phyloP scores from a whole-genome alignment of 1,284 basidiomycete species.

The Ceratobasidium theobromae region DNA sequence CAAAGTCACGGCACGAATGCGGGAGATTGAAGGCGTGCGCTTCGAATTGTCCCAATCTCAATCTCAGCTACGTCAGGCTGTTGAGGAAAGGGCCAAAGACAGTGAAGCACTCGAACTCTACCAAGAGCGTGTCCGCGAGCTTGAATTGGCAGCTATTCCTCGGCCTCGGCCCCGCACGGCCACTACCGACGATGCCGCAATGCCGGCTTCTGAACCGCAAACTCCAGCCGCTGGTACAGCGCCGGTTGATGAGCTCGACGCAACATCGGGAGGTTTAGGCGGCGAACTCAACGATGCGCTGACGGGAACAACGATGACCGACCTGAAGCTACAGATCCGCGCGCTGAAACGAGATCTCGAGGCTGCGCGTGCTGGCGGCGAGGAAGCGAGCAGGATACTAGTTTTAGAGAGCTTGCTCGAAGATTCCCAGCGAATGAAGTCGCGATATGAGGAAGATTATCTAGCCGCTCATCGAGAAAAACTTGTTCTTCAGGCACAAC shows the following conservation, averaged over 20 bases:
- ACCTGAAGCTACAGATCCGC: slow-evolving; percentile 82
- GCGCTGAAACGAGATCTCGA: slow-evolving; percentile 83
- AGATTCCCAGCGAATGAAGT: slow-evolving; percentile 87
- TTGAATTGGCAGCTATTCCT: slow-evolving; percentile 59
- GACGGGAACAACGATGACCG: slow-evolving; percentile 84
- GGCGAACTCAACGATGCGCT: slow-evolving; percentile 86
- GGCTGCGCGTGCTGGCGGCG: slow-evolving; percentile 69
- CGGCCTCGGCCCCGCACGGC: slow-evolving; percentile 20
- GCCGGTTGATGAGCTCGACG: slow-evolving; percentile 49
- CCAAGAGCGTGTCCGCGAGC: slow-evolving; percentile 87
- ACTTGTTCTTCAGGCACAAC: slow-evolving; percentile 73
- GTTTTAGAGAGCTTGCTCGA: slow-evolving; percentile 89
- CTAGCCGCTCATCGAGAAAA: slow-evolving; percentile 81
- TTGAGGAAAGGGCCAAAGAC: slow-evolving; percentile 73
- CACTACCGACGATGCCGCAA: slow-evolving; percentile 19
- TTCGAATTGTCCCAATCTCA: slow-evolving; percentile 77
- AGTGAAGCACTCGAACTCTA: slow-evolving; percentile 85
- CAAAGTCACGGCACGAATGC: slow-evolving; percentile 62
- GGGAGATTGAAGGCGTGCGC: slow-evolving; percentile 70
- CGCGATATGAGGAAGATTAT: slow-evolving; percentile 87
- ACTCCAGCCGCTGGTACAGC: slow-evolving; percentile 36
- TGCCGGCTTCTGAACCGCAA: slow-evolving; percentile 12
- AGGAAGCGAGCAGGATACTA: slow-evolving; percentile 69
- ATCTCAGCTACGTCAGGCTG: slow-evolving; percentile 65
- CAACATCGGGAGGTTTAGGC: slow-evolving; percentile 58